Evolutionary conservation across 129 eudicot species (phyloP).

Genomic region (Mikania micrantha): DNA sequence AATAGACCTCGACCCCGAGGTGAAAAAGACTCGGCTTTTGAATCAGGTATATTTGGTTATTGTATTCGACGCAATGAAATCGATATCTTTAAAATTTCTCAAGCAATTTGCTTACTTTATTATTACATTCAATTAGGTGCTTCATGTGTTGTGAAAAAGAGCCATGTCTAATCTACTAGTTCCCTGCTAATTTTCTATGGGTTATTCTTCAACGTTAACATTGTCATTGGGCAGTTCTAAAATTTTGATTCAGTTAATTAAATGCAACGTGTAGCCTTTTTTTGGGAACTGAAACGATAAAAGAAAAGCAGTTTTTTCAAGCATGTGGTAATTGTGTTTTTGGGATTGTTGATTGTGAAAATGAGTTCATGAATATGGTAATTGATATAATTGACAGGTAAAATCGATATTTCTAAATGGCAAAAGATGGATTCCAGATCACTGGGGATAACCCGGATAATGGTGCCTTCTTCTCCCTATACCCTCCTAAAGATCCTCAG

Average conservation of each 20-base stretch:
- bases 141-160: background rate
- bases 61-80: background rate
- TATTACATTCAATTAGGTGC: background rate
- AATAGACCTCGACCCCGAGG: conserved; percentile 8
- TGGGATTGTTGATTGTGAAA: conserved; percentile 3
- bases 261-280: background rate
- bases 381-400: conserved; percentile 28
- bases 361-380: background rate
- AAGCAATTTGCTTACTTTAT: background rate
- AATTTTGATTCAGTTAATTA: background rate
- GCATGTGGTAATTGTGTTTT: conserved; percentile 13
- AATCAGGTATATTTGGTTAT: conserved; percentile 17
- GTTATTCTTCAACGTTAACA: background rate
- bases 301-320: background rate
- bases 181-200: background rate
- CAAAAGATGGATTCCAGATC: conserved; percentile 61
- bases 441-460: conserved; percentile 45
- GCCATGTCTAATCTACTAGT: background rate
- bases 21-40: conserved; percentile 11
- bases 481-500: conserved; percentile 54
- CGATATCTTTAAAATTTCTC: background rate
- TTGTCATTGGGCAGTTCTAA: conserved; percentile 2
- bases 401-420: conserved; percentile 44
- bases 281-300: background rate
- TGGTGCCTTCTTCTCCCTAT: conserved; percentile 60